phyloP scores from a whole-genome alignment of 1,284 basidiomycete species.

The Puccinia novopanici region DNA sequence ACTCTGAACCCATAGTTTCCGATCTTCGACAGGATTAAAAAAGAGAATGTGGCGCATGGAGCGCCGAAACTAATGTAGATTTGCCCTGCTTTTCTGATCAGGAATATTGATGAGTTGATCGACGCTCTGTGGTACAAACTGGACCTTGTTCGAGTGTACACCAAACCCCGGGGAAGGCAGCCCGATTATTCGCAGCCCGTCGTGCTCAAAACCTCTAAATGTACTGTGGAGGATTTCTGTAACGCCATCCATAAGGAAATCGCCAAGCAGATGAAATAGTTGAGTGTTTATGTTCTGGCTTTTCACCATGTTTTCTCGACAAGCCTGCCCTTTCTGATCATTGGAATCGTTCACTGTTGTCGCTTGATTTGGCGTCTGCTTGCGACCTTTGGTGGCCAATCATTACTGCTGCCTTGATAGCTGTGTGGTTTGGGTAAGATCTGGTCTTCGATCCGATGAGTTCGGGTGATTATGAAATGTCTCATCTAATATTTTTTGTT shows the following conservation, averaged over 20 bases:
- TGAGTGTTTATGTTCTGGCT: slow-evolving; percentile 4
- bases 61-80: neutral
- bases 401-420: neutral
- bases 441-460: slow-evolving; percentile 55
- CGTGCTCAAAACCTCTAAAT: slow-evolving; percentile 67
- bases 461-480: slow-evolving; percentile 36
- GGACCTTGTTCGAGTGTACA: slow-evolving; percentile 81
- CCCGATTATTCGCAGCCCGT: slow-evolving; percentile 78
- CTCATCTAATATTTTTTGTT: slow-evolving; percentile 24
- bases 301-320: neutral
- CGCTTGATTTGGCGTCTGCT: neutral
- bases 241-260: slow-evolving; percentile 79
- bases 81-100: neutral
- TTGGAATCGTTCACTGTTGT: slow-evolving; percentile 17
- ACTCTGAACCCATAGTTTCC: neutral
- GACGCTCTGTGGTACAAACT: slow-evolving; percentile 68
- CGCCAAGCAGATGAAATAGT: slow-evolving; percentile 81
- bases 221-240: slow-evolving; percentile 86
- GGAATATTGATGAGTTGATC: slow-evolving; percentile 89
- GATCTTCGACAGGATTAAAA: neutral
- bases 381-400: neutral
- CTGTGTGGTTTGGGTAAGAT: slow-evolving; percentile 54
- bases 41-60: neutral
- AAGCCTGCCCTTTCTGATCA: too few species aligned
- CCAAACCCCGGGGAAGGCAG: slow-evolving; percentile 84